Percentiles rank a stretch among this genome's conserved stretches.
These are phyloP conservation scores for Trichodelitschia bisporula DNA, from an alignment of 495 filamentous ascomycete genomes.

Conservation along the genomic window DNA sequence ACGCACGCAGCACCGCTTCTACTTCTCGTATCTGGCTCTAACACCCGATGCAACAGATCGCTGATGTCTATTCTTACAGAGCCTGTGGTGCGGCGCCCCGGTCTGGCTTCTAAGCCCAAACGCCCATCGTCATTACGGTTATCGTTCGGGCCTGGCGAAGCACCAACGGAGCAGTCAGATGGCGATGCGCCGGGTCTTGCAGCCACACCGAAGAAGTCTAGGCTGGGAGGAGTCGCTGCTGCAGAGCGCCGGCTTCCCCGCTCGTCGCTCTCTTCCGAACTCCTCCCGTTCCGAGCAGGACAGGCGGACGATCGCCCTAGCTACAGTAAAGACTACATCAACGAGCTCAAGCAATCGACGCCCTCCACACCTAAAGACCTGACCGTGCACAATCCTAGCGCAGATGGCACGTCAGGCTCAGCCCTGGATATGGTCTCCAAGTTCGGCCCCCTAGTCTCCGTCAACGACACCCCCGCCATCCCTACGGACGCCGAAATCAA, in stretches of 20 bases:
- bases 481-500: conserved; percentile 72
- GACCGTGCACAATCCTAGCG: too few relatives aligned
- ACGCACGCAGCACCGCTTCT: neutral
- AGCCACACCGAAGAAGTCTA: conserved; percentile 43
- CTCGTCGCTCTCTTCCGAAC: conserved; percentile 20
- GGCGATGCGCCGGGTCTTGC: conserved; percentile 27
- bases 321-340: conserved; percentile 70
- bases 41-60: neutral
- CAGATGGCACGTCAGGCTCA: neutral
- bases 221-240: conserved; percentile 49
- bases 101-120: conserved; percentile 27
- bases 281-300: conserved; percentile 27
- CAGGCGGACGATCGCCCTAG: conserved; percentile 47
- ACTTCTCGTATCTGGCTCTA: neutral
- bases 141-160: conserved; percentile 47
- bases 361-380: conserved; percentile 47
- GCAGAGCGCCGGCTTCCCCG: conserved; percentile 37
- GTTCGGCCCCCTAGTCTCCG: conserved; percentile 30
- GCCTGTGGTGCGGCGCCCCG: conserved; percentile 3
- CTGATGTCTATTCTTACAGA: conserved; percentile 1
- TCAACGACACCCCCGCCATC: conserved; percentile 23
- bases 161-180: too few relatives aligned
- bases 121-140: conserved; percentile 39
- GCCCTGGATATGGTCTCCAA: conserved; percentile 21
- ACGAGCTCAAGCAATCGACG: conserved; percentile 61